Evolutionary conservation across 768 basidiomycete genomes (phyloP).

Genomic region (Crucibulum laeve): DNA sequence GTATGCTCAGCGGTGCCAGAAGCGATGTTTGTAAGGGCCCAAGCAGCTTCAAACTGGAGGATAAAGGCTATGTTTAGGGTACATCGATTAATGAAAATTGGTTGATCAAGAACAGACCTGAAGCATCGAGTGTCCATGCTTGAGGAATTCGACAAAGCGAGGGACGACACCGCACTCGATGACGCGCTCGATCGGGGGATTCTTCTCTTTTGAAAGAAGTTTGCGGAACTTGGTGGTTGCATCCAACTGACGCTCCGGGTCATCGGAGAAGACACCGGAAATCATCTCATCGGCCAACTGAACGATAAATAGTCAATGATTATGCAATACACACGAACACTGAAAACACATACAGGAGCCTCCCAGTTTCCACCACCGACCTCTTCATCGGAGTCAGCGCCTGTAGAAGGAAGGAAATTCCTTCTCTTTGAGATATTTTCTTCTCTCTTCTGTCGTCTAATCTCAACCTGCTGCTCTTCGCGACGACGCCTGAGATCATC

Average conservation of each 20-base stretch:
- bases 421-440: slow-evolving; percentile 98
- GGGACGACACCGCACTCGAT: slow-evolving; percentile 97
- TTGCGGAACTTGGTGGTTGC: slow-evolving; percentile 99
- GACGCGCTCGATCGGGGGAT: slow-evolving; percentile 97
- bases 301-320: slow-evolving; percentile 11
- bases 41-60: slow-evolving; percentile 89
- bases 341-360: slow-evolving; percentile 54
- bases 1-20: slow-evolving; percentile 98
- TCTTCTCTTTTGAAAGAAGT: slow-evolving; percentile 98
- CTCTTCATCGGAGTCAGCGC: slow-evolving; percentile 91
- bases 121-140: slow-evolving; percentile 75
- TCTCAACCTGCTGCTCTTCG: slow-evolving; percentile 99
- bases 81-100: slow-evolving; percentile 4
- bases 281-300: slow-evolving; percentile 93
- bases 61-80: slow-evolving; percentile 4
- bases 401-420: slow-evolving; percentile 77
- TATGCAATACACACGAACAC: slow-evolving; percentile 7
- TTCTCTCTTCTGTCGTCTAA: slow-evolving; percentile 96
- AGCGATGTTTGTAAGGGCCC: slow-evolving; percentile 97
- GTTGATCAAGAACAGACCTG: slow-evolving; percentile 45
- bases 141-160: slow-evolving; percentile 94
- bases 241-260: slow-evolving; percentile 89
- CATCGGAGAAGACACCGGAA: slow-evolving; percentile 85
- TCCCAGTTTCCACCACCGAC: slow-evolving; percentile 68
- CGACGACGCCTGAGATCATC: slow-evolving; percentile 95